phyloP scores from a whole-genome alignment of 2,329 filamentous ascomycete genomes.

The Botryotinia globosa region DNA sequence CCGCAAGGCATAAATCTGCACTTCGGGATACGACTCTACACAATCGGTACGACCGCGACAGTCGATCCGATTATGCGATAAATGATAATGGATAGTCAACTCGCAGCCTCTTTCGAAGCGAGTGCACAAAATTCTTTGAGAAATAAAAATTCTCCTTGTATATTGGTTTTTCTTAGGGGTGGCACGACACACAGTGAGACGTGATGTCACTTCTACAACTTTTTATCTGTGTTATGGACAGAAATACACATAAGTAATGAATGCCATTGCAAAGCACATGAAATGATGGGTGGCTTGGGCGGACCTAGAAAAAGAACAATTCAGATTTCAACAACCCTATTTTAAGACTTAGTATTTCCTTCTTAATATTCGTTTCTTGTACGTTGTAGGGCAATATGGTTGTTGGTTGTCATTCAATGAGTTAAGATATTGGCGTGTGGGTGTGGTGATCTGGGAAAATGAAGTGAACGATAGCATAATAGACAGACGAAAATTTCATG shows the following conservation, averaged over 20 bases:
- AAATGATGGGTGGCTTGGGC: conserved; percentile 12
- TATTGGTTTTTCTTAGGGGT: conserved; percentile 5
- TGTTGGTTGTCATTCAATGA: conserved; percentile 9
- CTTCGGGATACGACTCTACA: conserved; percentile 8
- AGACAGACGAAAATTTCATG: conserved; percentile 16
- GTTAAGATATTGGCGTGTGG: conserved; percentile 10
- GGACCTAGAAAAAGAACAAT: conserved; percentile 10
- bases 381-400: conserved; percentile 27
- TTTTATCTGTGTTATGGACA: conserved; percentile 8
- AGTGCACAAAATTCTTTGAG: conserved; percentile 28
- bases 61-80: conserved; percentile 10
- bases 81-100: conserved; percentile 18
- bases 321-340: conserved; percentile 9
- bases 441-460: conserved; percentile 10
- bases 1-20: conserved; percentile 37
- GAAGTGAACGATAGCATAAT: conserved; percentile 18
- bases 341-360: background rate
- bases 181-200: background rate
- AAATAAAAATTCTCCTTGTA: conserved; percentile 14
- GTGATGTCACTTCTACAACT: background rate
- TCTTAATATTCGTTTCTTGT: conserved; percentile 23
- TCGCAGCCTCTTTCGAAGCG: conserved; percentile 16
- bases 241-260: conserved; percentile 14
- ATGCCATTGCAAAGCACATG: background rate
- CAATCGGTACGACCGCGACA: conserved; percentile 1